phyloP scores from a whole-genome alignment of 768 basidiomycete genomes.

The Harrya chromipes region DNA sequence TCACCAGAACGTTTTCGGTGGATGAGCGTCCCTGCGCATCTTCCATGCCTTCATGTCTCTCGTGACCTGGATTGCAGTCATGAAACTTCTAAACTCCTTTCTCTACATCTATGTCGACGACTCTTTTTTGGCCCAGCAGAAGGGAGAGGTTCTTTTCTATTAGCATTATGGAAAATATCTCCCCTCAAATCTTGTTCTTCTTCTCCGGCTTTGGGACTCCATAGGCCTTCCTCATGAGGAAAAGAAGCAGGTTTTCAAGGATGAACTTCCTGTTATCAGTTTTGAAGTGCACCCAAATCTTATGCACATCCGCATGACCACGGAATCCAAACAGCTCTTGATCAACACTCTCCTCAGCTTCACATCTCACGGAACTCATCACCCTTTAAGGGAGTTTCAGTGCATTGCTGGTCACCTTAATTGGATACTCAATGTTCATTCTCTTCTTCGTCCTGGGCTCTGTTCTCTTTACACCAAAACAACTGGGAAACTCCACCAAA shows the following conservation, averaged over 20 bases:
- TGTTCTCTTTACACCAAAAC: slow-evolving; percentile 36
- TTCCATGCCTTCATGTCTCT: slow-evolving; percentile 34
- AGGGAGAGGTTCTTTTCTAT: neutral
- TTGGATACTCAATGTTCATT: slow-evolving; percentile 40
- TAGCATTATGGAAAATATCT: neutral
- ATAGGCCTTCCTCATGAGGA: slow-evolving; percentile 30
- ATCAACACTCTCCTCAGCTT: no score
- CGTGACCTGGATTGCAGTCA: slow-evolving; percentile 27
- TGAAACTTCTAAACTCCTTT: slow-evolving; percentile 11
- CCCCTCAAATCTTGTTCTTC: neutral
- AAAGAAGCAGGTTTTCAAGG: no score
- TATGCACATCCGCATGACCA: no score
- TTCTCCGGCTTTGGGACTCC: slow-evolving; percentile 32
- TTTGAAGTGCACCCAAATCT: no score
- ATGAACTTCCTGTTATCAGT: no score
- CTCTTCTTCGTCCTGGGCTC: slow-evolving; percentile 33
- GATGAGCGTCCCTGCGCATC: slow-evolving; percentile 13
- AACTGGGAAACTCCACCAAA: slow-evolving; percentile 13
- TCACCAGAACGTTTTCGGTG: slow-evolving; percentile 25
- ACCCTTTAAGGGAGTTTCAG: slow-evolving; percentile 26
- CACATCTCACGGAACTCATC: neutral
- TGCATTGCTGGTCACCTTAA: slow-evolving; percentile 36
- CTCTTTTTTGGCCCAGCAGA: slow-evolving; percentile 5
- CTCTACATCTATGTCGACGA: slow-evolving; percentile 31
- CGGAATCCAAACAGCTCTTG: no score